Evolutionary conservation across 1,284 basidiomycete species (phyloP), one percentile per base, ranked within the genome.

Genomic region (Dichomitus squalens): DNA sequence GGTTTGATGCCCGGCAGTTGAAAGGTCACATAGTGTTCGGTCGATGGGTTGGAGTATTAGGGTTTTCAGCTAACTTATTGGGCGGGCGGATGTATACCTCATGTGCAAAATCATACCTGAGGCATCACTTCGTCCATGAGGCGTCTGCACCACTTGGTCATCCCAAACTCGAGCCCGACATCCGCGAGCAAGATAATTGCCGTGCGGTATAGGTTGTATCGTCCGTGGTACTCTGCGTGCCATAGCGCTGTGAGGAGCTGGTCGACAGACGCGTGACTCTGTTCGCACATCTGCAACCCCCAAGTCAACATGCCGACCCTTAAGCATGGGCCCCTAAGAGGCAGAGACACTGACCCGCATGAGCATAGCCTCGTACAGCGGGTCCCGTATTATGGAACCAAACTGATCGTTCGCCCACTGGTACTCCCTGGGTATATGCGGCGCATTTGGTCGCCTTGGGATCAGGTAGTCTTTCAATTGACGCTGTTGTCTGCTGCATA

Each of bases 101-200:
- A 18, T 18, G 20, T 18, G 38, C 18, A 16, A 18, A 33, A 44
- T 54, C 73, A 57, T 57, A 87, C 90, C 76, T 92, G 91, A 25
- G 91, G 90, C 79, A 93, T 80, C 46, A 92, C 82, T 61, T 89
- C 89, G 50, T 91, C 86, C 41, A 93, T 65, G 53, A 92, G 78
- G 55, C 77, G 79, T 60, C 75, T 78, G 59, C 82, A 85, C 63
- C 83, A 80, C 66, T 82, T 81, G 18, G 87, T 81, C 81, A 93
- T 84, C 14, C 85, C 87, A 68, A 90, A 88, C 65, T 92, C 88
- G 18, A 92, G 73, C 5, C 85, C 84, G 55, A 90, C 73, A 66
- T 93, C 91, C 3, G 91, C 90, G 7, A 93, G 79, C 31, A 93
- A 69, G 55, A 88, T 78, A 20, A 86, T 78, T 0, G 81, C 86